These are phyloP conservation scores for Groenewaldozyma tartarivorans DNA, from an alignment of 805 yeast species.

Conservation along the genomic window DNA sequence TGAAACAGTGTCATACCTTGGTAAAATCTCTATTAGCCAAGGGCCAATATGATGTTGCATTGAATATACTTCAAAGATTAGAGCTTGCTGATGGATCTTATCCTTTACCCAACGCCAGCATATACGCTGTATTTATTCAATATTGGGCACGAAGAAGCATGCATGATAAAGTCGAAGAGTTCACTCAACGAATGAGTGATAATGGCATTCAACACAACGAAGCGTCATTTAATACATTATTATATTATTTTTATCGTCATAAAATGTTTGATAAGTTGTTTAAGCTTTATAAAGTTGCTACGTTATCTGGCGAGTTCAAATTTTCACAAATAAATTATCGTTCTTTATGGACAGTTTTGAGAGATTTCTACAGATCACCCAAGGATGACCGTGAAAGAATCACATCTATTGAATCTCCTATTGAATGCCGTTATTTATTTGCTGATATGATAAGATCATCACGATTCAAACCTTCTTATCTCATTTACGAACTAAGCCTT, in stretches of 20 bases:
- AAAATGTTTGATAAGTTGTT: slow-evolving; percentile 8
- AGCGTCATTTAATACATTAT: slow-evolving; percentile 11
- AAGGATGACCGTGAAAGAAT: neutral
- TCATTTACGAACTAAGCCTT: slow-evolving; percentile 13
- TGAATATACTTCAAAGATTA: slow-evolving; percentile 8
- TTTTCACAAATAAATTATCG: slow-evolving; percentile 10
- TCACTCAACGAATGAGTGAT: slow-evolving; percentile 10
- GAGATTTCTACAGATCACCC: slow-evolving; percentile 9
- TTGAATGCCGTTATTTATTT: slow-evolving; percentile 9
- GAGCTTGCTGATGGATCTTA: slow-evolving; percentile 6
- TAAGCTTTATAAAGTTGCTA: slow-evolving; percentile 2
- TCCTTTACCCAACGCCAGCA: slow-evolving; percentile 10
- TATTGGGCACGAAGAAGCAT: slow-evolving; percentile 13
- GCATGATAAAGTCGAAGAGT: slow-evolving; percentile 5
- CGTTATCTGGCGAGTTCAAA: neutral
- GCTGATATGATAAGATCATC: slow-evolving; percentile 8
- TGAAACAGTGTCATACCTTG: slow-evolving; percentile 9
- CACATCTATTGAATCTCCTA: neutral
- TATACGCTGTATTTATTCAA: slow-evolving; percentile 15
- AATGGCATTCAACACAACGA: slow-evolving; percentile 7
- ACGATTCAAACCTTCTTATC: slow-evolving; percentile 10
- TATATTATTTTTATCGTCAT: slow-evolving; percentile 13
- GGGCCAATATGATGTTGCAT: slow-evolving; percentile 8
- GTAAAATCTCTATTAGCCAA: slow-evolving; percentile 13
- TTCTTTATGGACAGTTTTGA: slow-evolving; percentile 11